These are phyloP conservation scores for Thalassiosira livingstoniorum DNA, from an alignment of 352 stramenopile genomes.

Conservation along the genomic window DNA sequence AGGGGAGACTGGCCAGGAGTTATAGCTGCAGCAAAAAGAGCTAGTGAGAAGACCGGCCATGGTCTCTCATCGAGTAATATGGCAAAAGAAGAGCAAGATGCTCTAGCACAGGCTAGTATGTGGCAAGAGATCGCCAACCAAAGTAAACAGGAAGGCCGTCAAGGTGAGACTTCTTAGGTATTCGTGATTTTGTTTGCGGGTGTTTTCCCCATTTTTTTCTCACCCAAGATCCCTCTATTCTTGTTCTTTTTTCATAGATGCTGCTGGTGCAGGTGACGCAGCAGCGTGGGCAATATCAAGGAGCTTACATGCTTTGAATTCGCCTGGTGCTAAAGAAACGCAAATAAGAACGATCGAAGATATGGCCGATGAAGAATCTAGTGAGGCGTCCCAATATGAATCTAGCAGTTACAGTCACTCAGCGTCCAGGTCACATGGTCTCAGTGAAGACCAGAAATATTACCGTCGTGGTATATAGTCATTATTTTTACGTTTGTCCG, in stretches of 20 bases:
- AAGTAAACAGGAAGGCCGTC: slow-evolving; percentile 51
- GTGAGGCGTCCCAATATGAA: slow-evolving; percentile 56
- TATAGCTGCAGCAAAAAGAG: slow-evolving; percentile 58
- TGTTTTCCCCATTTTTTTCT: not conserved
- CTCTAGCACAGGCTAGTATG: slow-evolving; percentile 61
- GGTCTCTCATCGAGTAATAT: slow-evolving; percentile 20
- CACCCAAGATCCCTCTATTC: slow-evolving; percentile 3
- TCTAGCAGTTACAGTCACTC: slow-evolving; percentile 48
- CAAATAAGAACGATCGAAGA: slow-evolving; percentile 50
- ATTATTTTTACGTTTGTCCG: slow-evolving; percentile 17
- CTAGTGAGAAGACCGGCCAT: slow-evolving; percentile 30
- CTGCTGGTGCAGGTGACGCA: slow-evolving; percentile 58
- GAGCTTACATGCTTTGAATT: slow-evolving; percentile 56
- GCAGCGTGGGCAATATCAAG: slow-evolving; percentile 60
- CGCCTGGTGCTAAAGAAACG: slow-evolving; percentile 11
- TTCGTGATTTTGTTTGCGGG: not conserved
- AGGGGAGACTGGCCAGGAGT: slow-evolving; percentile 58
- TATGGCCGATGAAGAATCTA: slow-evolving; percentile 53
- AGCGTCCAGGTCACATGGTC: slow-evolving; percentile 25
- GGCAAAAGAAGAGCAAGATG: slow-evolving; percentile 53
- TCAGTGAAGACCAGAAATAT: slow-evolving; percentile 16
- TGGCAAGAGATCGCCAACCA: slow-evolving; percentile 68
- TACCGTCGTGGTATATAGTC: slow-evolving; percentile 42
- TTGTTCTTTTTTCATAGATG: slow-evolving; percentile 22
- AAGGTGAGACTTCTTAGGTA: slow-evolving; percentile 46